Evolutionary conservation across 345 rosid genomes (phyloP).

Genomic region (Corchorus capsularis): DNA sequence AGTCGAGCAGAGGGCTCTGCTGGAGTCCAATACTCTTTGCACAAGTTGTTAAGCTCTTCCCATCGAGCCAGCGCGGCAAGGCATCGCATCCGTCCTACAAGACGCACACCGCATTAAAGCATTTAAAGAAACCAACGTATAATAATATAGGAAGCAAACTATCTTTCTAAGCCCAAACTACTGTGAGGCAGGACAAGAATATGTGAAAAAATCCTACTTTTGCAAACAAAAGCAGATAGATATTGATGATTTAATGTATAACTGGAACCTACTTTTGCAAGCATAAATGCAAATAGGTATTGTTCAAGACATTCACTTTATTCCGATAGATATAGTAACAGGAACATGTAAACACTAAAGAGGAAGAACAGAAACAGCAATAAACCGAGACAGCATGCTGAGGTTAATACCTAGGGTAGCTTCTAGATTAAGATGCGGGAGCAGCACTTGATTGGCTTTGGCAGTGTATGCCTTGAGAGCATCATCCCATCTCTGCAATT

Average conservation of each 20-base stretch:
- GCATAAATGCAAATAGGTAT: too few relatives aligned
- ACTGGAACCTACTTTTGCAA: neutral
- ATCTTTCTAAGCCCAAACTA: neutral
- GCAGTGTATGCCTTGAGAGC: slow-evolving; percentile 94
- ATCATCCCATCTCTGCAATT: slow-evolving; percentile 98
- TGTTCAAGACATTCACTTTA: neutral
- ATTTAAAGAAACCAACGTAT: slow-evolving; percentile 8
- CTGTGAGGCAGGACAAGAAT: neutral
- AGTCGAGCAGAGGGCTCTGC: slow-evolving; percentile 95
- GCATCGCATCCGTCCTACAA: slow-evolving; percentile 90
- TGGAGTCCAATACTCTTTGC: slow-evolving; percentile 98
- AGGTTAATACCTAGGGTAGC: slow-evolving; percentile 71
- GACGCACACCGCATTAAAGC: slow-evolving; percentile 27
- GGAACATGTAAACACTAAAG: neutral
- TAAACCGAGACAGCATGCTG: neutral
- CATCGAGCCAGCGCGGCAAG: slow-evolving; percentile 98
- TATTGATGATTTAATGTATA: neutral
- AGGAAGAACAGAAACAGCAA: slow-evolving; percentile 13
- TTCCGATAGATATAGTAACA: slow-evolving; percentile 3
- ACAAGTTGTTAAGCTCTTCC: slow-evolving; percentile 94
- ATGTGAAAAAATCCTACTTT: neutral
- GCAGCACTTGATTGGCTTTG: slow-evolving; percentile 78
- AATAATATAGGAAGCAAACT: slow-evolving; percentile 16
- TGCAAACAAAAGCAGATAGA: neutral
- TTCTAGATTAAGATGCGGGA: slow-evolving; percentile 75